phyloP scores from a whole-genome alignment of 2,329 filamentous ascomycete species.

The Fusarium phyllophilum region DNA sequence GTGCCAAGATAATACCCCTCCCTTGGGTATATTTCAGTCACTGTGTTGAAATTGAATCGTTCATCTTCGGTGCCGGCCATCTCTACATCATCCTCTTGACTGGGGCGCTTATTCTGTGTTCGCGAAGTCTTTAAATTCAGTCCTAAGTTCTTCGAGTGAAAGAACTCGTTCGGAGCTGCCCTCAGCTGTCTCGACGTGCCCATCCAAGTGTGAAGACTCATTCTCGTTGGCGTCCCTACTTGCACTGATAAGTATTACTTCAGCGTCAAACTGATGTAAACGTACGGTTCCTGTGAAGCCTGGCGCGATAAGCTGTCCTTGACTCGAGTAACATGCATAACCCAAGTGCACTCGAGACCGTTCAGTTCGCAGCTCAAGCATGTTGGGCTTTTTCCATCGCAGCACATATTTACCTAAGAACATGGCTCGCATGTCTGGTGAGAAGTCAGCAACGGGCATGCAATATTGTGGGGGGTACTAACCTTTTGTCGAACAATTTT shows the following conservation, averaged over 20 bases:
- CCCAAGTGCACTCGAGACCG: rapidly evolving
- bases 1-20: not conserved
- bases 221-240: not conserved
- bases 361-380: not conserved
- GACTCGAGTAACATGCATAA: rapidly evolving
- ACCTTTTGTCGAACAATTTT: rapidly evolving
- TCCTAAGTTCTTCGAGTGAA: rapidly evolving
- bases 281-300: not conserved
- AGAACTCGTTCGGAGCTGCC: not conserved
- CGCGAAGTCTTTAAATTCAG: not conserved
- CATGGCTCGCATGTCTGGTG: slow-evolving; percentile 4
- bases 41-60: not conserved
- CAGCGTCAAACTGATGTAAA: rapidly evolving
- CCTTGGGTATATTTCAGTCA: rapidly evolving
- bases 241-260: not conserved
- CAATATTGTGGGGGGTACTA: rapidly evolving
- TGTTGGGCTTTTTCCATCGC: slow-evolving; percentile 11
- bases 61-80: not conserved
- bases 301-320: not conserved
- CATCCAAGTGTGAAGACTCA: not conserved
- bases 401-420: not conserved
- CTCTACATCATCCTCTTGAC: not conserved
- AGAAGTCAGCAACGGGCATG: not conserved
- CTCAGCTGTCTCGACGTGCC: not conserved
- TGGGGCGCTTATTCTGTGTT: not conserved